These are phyloP conservation scores for Aschersonia sp. DNA, from an alignment of 2,329 filamentous ascomycete species.

Conservation along the genomic window DNA sequence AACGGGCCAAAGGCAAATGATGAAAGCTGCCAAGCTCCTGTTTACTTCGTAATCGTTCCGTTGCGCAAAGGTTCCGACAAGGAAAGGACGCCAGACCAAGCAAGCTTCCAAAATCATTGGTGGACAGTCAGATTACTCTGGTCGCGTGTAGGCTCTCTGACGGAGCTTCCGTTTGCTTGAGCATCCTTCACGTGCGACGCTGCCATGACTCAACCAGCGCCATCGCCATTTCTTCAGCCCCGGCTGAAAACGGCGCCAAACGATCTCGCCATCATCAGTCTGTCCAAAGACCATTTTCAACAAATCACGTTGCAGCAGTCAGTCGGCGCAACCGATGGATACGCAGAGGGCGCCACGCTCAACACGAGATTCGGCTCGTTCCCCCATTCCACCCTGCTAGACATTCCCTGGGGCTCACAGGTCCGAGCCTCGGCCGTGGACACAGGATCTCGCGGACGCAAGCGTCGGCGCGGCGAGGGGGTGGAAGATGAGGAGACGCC, in stretches of 20 bases:
- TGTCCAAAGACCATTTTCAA: slow-evolving; percentile 74
- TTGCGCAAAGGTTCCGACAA: no score
- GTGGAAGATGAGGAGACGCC: slow-evolving; percentile 28
- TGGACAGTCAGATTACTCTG: no score
- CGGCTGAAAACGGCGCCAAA: slow-evolving; percentile 46
- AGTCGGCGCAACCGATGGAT: slow-evolving; percentile 52
- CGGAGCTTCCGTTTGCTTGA: not conserved
- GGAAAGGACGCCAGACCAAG: no score
- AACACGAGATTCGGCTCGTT: slow-evolving; percentile 94
- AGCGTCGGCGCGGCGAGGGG: slow-evolving; percentile 34
- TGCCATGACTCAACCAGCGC: slow-evolving; percentile 1
- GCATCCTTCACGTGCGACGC: no score
- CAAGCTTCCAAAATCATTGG: no score
- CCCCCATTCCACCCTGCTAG: slow-evolving; percentile 63
- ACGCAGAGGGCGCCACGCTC: slow-evolving; percentile 62
- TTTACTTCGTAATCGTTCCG: not conserved
- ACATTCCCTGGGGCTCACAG: slow-evolving; percentile 81
- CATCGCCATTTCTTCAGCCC: slow-evolving; percentile 69
- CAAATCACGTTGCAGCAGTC: slow-evolving; percentile 56
- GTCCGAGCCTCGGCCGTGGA: slow-evolving; percentile 81
- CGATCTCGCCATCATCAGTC: slow-evolving; percentile 68
- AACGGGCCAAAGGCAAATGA: not conserved
- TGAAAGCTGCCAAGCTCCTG: not conserved
- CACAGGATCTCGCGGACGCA: slow-evolving; percentile 74
- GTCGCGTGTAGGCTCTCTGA: no score